Evolutionary conservation across 2,329 filamentous ascomycete genomes (phyloP), one percentile per base, ranked within the genome.

Genomic region (Pseudogymnoascus sp.): DNA sequence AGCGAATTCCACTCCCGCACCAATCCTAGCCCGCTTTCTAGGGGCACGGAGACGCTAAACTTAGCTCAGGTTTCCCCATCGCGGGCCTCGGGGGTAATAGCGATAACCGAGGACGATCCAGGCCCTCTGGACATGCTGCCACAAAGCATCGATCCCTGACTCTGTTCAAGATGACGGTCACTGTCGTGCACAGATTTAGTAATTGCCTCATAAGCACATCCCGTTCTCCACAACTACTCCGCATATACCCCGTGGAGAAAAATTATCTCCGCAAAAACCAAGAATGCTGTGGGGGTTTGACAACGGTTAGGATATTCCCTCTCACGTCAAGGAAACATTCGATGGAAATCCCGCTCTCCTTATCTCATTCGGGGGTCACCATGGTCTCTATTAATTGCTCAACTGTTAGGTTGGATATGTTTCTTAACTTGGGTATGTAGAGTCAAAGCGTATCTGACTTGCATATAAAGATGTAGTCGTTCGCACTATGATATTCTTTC

Each of bases 231-330:
- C 45, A 51, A 10, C 18, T 23, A 45, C 45, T 51, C 45, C 45
- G 45, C 45, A 51, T 26, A 51, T 51, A 51, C 45, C 45, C 47
- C 47, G 31, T 54, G 47, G 47, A 54, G 47, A 54, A 54, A 31
- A 18, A 6, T 10, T 54, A 31, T 54, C 47, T 54, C 47, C 47
- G 23, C 47, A n/a, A n/a, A 31, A 54, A 12, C 26, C 12, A 14
- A 54, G 26, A 31, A 8, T 16, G 4, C 23, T 16, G 45, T 31
- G 45, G 45, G 8, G 45, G 31, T 5, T 31, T 16, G 23, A n/a
- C 5, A 29, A 11, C 7, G 14, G 23, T 29, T 5, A 12, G 47
- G 23, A 14, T 31, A 54, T 31, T 54, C 26, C n/a, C 5, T 26
- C 10, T n/a, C 47, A 54, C n/a, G 47, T 10, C 47, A 31, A 31